Conservation (phyloP, 148 eudicot species). For the Camellia japonica region DNA sequence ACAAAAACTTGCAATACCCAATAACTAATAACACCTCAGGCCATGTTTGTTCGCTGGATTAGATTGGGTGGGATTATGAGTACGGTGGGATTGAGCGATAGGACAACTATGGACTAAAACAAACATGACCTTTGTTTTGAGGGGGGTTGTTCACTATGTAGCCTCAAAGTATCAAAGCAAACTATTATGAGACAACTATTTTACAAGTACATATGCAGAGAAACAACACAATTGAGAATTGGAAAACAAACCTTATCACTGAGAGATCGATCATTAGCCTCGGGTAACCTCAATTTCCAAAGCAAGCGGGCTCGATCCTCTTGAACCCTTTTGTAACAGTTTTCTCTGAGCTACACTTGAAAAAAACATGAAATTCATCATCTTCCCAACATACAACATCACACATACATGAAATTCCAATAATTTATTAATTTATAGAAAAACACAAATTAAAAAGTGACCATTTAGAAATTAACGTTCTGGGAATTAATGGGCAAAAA, state of each 20-base stretch:
- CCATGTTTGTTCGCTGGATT: neutral
- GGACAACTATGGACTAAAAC: too few relatives aligned
- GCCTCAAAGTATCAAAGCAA: neutral
- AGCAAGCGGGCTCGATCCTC: constrained; percentile 66
- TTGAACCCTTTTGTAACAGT: constrained; percentile 69
- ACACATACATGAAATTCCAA: neutral
- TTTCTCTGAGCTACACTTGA: constrained; percentile 63
- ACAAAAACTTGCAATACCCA: neutral
- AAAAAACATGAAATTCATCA: constrained; percentile 2
- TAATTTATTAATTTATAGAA: too few relatives aligned
- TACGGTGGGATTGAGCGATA: too few relatives aligned
- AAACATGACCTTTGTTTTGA: too few relatives aligned
- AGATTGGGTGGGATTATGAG: too few relatives aligned
- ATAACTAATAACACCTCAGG: neutral
- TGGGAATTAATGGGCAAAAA: neutral
- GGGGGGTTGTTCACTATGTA: neutral
- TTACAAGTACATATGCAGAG: neutral
- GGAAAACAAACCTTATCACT: constrained; percentile 44
- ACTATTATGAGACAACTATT: neutral
- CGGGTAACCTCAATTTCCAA: constrained; percentile 64
- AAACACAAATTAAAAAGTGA: too few relatives aligned
- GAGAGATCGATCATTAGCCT: constrained; percentile 24
- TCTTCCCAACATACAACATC: neutral
- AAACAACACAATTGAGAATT: neutral
- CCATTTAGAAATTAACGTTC: too few relatives aligned